phyloP scores from a whole-genome alignment of 2,329 filamentous ascomycete species.

The Stachybotrys elegans region DNA sequence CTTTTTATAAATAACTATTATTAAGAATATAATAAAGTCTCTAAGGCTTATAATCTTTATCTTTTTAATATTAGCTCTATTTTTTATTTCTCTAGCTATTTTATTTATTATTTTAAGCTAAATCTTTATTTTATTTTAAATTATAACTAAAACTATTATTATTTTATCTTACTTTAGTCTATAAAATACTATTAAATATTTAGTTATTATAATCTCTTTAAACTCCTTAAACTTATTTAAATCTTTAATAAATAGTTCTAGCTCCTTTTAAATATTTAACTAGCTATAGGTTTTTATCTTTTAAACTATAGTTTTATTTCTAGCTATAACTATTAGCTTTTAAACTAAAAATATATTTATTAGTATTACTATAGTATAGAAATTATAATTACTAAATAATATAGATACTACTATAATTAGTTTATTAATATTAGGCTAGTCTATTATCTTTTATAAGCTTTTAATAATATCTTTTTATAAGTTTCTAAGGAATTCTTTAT shows the following conservation, averaged over 20 bases:
- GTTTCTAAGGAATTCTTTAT: background rate
- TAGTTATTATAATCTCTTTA: background rate
- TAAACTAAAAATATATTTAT: conserved; percentile 2
- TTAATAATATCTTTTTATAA: background rate
- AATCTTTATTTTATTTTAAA: background rate
- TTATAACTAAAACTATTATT: too few species aligned
- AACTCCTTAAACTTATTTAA: background rate
- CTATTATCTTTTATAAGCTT: background rate
- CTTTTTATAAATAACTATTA: background rate
- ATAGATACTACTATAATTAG: background rate
- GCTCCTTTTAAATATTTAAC: background rate
- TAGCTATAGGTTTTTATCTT: too few species aligned
- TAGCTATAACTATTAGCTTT: background rate
- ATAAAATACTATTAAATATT: background rate
- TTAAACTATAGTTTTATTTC: conserved; percentile 2
- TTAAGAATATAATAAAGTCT: background rate
- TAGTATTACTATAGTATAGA: too few species aligned
- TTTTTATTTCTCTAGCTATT: background rate
- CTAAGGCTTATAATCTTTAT: background rate
- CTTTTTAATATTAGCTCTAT: conserved; percentile 1
- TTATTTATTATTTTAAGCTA: background rate
- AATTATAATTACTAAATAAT: conserved; percentile 3
- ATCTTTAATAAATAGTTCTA: background rate
- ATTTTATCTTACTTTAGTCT: background rate
- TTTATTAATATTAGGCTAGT: background rate